Evolutionary conservation across 805 yeast genomes (phyloP), one percentile per base, ranked within the genome.

Genomic region (Grigorovia jiainica): DNA sequence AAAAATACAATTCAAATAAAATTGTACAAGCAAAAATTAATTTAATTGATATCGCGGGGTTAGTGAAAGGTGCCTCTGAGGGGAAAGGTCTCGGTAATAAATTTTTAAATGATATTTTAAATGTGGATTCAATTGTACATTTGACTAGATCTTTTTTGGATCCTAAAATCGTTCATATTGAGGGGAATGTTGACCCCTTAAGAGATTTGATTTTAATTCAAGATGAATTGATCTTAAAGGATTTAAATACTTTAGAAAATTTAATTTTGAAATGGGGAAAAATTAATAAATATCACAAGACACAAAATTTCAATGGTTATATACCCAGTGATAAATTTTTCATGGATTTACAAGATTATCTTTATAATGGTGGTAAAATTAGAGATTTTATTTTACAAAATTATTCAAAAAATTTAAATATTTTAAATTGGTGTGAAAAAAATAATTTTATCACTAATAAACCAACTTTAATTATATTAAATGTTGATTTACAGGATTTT

Each of bases 51-150:
- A 83, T 83, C 58, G 94, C 94, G 13, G 94, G 94, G 40, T 68
- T 83, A 47, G 82, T 87, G 37, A 76, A 79, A 61, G 86, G 85
- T 57, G 94, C 94, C 4, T 75, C 82, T n/a, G 73, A 75, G 39
- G 94, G 94, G 47, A 87, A 80, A 64, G 94, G 94, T 41, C 67
- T 83, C 48, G 94, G 94, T 42, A 82, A 83, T 63, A 83, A 82
- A 53, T 83, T 83, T 65, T 69, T 83, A 56, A 76, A 82, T 49
- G 83, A 83, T 63, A 83, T 83, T 47, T 70, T 85, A 60, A 80
- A 79, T 42, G 90, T 82, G 27, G 92, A 83, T 68, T 87, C 87
- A 32, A 78, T 83, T 39, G 82, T 78, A 60, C 92, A 83, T 57
- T 80, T 83, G 40, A 85, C 82, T 8, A 71, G 94, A 63, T 79